These are phyloP conservation scores for Pisolithus sp. DNA, from an alignment of 768 basidiomycete species.

Conservation along the genomic window DNA sequence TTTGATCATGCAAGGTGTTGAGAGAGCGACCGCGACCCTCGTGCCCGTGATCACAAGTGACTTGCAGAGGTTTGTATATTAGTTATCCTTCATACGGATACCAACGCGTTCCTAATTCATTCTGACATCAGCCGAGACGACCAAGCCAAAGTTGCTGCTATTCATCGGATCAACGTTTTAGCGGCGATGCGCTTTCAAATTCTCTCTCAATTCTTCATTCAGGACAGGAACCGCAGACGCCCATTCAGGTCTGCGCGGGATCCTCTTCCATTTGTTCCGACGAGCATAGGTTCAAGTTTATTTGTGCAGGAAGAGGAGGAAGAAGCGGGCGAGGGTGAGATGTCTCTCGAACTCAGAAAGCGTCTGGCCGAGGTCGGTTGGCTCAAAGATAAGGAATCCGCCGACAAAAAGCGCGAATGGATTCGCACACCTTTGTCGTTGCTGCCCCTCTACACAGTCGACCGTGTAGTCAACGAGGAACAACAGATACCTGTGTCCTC, in stretches of 20 bases:
- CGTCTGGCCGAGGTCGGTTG: slow-evolving; percentile 72
- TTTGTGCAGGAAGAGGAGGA: slow-evolving; percentile 53
- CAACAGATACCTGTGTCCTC: slow-evolving; percentile 27
- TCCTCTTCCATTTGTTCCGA: slow-evolving; percentile 67
- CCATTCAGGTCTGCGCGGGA: slow-evolving; percentile 69
- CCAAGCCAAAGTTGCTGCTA: slow-evolving; percentile 40
- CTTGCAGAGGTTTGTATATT: slow-evolving; percentile 41
- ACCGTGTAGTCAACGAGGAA: slow-evolving; percentile 36
- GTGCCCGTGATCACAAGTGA: slow-evolving; percentile 47
- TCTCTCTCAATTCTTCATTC: slow-evolving; percentile 51
- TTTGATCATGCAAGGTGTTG: slow-evolving; percentile 67
- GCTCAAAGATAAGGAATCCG: slow-evolving; percentile 51
- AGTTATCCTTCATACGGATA: background rate
- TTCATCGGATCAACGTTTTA: slow-evolving; percentile 50
- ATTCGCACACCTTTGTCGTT: slow-evolving; percentile 61
- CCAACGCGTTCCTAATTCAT: background rate
- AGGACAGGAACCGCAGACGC: slow-evolving; percentile 52
- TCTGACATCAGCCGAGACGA: slow-evolving; percentile 3
- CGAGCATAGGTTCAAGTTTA: slow-evolving; percentile 61
- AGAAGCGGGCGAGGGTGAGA: slow-evolving; percentile 42
- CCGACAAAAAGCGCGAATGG: slow-evolving; percentile 53
- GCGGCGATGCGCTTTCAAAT: slow-evolving; percentile 69
- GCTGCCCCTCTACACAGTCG: slow-evolving; percentile 51
- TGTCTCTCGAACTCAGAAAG: slow-evolving; percentile 60
- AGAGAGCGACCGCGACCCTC: slow-evolving; percentile 48